These are phyloP conservation scores for Cercospora canescens DNA, from an alignment of 2,329 filamentous ascomycete genomes.

Conservation along the genomic window DNA sequence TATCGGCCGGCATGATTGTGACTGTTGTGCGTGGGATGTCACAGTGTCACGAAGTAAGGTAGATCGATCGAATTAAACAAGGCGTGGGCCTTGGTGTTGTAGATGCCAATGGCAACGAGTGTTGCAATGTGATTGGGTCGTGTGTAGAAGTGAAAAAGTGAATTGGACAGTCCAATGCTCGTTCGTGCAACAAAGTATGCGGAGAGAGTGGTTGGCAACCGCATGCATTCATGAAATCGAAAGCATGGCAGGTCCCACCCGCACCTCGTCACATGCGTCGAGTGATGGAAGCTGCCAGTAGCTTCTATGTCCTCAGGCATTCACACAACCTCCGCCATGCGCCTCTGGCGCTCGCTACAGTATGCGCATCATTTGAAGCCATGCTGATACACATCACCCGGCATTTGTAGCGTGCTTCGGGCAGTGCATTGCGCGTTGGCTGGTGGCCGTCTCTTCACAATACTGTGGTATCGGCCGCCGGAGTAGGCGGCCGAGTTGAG, in stretches of 20 bases:
- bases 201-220: conserved; percentile 1
- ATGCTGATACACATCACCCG: background rate
- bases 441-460: background rate
- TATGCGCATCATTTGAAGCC: background rate
- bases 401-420: no score
- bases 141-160: conserved; percentile 9
- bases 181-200: background rate
- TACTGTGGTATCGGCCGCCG: background rate
- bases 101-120: background rate
- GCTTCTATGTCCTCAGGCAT: conserved; percentile 1
- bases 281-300: conserved; percentile 2
- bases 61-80: conserved; percentile 8
- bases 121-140: conserved; percentile 3
- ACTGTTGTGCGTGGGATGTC: conserved; percentile 5
- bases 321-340: background rate
- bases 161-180: conserved; percentile 2
- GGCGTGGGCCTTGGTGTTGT: conserved; percentile 4
- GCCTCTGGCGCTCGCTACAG: background rate
- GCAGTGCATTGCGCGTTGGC: background rate
- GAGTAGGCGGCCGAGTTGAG: background rate
- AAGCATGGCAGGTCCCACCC: background rate
- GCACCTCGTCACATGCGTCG: background rate
- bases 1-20: conserved; percentile 80
- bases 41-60: background rate
- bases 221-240: background rate